Base-by-base conservation (phyloP, 2,329 filamentous ascomycete genomes). In the Penicillium sp. region DNA sequence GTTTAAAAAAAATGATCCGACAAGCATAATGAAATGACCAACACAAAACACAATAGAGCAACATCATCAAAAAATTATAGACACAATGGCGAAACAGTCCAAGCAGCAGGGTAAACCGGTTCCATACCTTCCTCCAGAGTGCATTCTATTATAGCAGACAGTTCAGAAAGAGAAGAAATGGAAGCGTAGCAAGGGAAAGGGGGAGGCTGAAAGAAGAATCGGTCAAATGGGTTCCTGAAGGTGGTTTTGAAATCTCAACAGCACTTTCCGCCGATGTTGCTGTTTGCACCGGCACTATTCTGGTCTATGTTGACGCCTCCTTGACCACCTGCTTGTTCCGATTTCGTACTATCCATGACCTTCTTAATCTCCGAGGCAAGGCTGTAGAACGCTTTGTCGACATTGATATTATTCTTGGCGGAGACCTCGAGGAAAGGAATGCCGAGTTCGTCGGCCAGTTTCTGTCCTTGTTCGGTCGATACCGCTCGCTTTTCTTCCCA, bases 371-470 rank as follows among this genome's bases (percentile, higher is more conserved):
- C 93, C 63, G 89, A 85, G 16, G 94, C 94, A 66, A 99, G 84
- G 73, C 83, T 92, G 81, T 95, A 97, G 74, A 99, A 99, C 18
- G 94, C 94, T 80, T 97, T 92, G 77, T 99, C 94, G 69, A 99
- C 95, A 78, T 99, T 99, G 85, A 96, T 97, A 80, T 97, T 97
- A 80, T 90, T 93, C 83, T 99, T 99, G 63, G 94, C 94, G 18
- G 91, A 96, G 61, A 99, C 94, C 75, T 99, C 94, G 73, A 99
- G 89, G 82, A 99, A 99, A 20, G 94, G 93, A 63, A 99, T 96
- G 69, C 92, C 91, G 60, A 99, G 87, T 77, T 97, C 94, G 77
- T 96, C 89, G 59, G 94, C 94, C 56, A 99, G 84, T 63, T 88
- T 87, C 76, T 99, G 92, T 66, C 94, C 94, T 70, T 91, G 88